Conservation (phyloP, 2,329 filamentous ascomycete genomes). For the Claviceps arundinis region DNA sequence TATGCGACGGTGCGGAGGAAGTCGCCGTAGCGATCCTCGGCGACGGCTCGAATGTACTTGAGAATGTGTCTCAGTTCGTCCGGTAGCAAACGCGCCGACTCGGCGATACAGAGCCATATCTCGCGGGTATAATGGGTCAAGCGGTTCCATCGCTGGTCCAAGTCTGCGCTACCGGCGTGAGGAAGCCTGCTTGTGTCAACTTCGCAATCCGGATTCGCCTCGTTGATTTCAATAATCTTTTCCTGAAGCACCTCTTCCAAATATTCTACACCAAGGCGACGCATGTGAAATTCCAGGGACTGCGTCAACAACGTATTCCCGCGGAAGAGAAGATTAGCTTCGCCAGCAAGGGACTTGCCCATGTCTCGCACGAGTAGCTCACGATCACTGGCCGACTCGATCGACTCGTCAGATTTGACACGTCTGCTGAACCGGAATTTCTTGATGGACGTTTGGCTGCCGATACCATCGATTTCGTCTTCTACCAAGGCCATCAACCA, state of each 20-base stretch:
- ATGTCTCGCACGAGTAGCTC: constrained; percentile 64
- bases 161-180: constrained; percentile 44
- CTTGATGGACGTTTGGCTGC: constrained; percentile 66
- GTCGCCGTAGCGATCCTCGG: constrained; percentile 88
- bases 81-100: constrained; percentile 63
- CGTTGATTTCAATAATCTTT: constrained; percentile 79
- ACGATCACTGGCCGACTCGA: constrained; percentile 48
- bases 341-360: constrained; percentile 65
- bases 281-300: constrained; percentile 90
- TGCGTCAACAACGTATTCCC: constrained; percentile 92
- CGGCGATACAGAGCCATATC: constrained; percentile 72
- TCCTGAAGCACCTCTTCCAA: constrained; percentile 76
- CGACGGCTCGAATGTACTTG: constrained; percentile 81
- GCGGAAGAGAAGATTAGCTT: constrained; percentile 88
- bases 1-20: constrained; percentile 82
- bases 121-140: constrained; percentile 66
- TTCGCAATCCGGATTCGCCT: constrained; percentile 82
- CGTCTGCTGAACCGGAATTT: constrained; percentile 59
- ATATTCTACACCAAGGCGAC: constrained; percentile 82
- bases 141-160: constrained; percentile 71
- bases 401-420: constrained; percentile 57
- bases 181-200: constrained; percentile 74
- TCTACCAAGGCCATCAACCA: constrained; percentile 92
- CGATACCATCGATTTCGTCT: constrained; percentile 89
- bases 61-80: constrained; percentile 74